A percentile compares a stretch with the other conserved stretches of the same genome.
These are phyloP conservation scores for Geotrichum carabidarum DNA, from an alignment of 1,139 yeast species.

Conservation along the genomic window DNA sequence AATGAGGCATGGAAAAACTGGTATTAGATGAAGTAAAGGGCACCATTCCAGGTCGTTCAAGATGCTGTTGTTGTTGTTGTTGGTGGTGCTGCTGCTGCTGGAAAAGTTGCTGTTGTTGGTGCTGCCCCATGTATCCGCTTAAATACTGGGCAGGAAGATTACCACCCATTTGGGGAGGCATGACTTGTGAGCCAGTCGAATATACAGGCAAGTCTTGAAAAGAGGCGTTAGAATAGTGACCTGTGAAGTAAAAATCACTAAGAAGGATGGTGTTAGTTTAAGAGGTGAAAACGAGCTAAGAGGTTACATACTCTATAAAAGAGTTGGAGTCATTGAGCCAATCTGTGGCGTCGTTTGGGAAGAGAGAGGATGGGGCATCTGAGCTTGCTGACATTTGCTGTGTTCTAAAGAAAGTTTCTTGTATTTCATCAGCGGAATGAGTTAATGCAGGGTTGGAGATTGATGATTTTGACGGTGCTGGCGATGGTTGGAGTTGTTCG, in stretches of 20 bases:
- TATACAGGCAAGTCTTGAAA: background rate
- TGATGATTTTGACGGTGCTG: background rate
- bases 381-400: background rate
- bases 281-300: background rate
- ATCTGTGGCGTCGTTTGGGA: background rate
- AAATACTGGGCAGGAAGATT: too few relatives aligned
- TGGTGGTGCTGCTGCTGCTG: too few relatives aligned
- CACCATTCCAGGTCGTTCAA: background rate
- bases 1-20: background rate
- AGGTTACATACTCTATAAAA: background rate
- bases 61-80: too few relatives aligned
- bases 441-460: background rate
- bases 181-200: too few relatives aligned
- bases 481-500: background rate
- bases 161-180: too few relatives aligned
- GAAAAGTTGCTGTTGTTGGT: too few relatives aligned
- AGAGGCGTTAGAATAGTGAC: slow-evolving; percentile 1
- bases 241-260: background rate
- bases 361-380: background rate
- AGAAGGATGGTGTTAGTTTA: background rate
- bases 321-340: background rate
- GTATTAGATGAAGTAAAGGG: background rate
- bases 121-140: too few relatives aligned
- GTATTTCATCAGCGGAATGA: background rate
- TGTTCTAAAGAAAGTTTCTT: background rate